Conservation (phyloP, 768 basidiomycete species). For the Rhodotorula babjevae region DNA sequence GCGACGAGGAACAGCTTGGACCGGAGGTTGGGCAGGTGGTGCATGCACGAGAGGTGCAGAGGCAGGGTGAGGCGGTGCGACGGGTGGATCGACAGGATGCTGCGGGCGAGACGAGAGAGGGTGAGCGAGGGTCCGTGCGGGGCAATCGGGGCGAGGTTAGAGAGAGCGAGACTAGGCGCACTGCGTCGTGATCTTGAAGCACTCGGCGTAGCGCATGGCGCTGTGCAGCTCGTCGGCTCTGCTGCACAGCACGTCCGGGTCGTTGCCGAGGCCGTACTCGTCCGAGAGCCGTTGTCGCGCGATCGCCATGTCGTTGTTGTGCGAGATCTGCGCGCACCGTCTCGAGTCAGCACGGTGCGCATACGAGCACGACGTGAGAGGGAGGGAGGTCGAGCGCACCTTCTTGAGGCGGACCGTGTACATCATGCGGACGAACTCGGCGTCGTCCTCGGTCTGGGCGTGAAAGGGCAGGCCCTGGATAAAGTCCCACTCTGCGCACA, state of each 20-base stretch:
- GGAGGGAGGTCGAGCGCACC: slow-evolving; percentile 44
- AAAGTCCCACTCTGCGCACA: slow-evolving; percentile 82
- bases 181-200: slow-evolving; percentile 80
- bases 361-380: not conserved
- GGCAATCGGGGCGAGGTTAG: not conserved
- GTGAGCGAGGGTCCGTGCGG: not conserved
- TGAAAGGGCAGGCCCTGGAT: slow-evolving; percentile 75
- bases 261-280: slow-evolving; percentile 78
- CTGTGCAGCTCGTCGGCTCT: slow-evolving; percentile 85
- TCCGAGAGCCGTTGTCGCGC: slow-evolving; percentile 73
- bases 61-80: slow-evolving; percentile 87
- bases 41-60: slow-evolving; percentile 95
- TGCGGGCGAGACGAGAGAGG: slow-evolving; percentile 44
- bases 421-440: slow-evolving; percentile 84
- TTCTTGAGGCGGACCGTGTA: slow-evolving; percentile 88
- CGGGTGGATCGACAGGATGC: slow-evolving; percentile 77
- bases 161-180: slow-evolving; percentile 43
- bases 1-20: slow-evolving; percentile 93
- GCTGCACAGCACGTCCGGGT: slow-evolving; percentile 85
- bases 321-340: slow-evolving; percentile 56
- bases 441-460: slow-evolving; percentile 79
- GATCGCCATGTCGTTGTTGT: slow-evolving; percentile 71
- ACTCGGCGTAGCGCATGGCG: slow-evolving; percentile 89
- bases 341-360: not conserved
- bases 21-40: slow-evolving; percentile 83